Conservation (phyloP, 2,329 filamentous ascomycete genomes). For the Claviceps digitariae region DNA sequence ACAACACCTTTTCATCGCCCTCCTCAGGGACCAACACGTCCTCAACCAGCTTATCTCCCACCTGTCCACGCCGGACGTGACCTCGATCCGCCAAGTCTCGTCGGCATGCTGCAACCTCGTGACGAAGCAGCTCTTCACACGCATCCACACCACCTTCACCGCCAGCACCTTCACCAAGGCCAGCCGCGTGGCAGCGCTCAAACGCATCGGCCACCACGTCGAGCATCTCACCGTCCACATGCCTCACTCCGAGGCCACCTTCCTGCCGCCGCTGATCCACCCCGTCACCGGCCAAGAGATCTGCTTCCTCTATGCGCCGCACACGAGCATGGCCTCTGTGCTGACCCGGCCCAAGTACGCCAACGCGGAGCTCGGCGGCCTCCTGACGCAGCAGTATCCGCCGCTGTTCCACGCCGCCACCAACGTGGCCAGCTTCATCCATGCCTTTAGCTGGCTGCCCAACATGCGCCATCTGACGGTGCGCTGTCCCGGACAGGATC, state of each 20-base stretch:
- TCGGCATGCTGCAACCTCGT: slow-evolving; percentile 58
- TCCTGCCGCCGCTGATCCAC: slow-evolving; percentile 73
- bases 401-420: slow-evolving; percentile 82
- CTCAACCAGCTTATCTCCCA: slow-evolving; percentile 31
- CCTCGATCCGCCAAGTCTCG: slow-evolving; percentile 50
- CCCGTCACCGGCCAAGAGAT: slow-evolving; percentile 64
- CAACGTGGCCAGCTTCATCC: slow-evolving; percentile 73
- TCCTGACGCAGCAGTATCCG: slow-evolving; percentile 76
- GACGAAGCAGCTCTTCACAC: slow-evolving; percentile 55
- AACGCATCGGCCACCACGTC: slow-evolving; percentile 65
- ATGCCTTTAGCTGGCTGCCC: slow-evolving; percentile 53
- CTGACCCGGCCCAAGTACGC: slow-evolving; percentile 64
- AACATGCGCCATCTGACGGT: slow-evolving; percentile 64
- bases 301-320: slow-evolving; percentile 69
- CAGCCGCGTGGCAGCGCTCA: slow-evolving; percentile 58
- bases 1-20: slow-evolving; percentile 38
- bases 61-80: slow-evolving; percentile 39
- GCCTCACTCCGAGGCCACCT: slow-evolving; percentile 63
- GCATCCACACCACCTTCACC: slow-evolving; percentile 57
- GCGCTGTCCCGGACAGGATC: slow-evolving; percentile 59
- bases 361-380: slow-evolving; percentile 62
- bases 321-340: slow-evolving; percentile 49
- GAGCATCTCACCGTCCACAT: slow-evolving; percentile 67
- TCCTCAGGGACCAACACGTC: slow-evolving; percentile 31
- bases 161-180: slow-evolving; percentile 64